These are phyloP conservation scores for Saccharomycopsis oosterbeekiorum DNA, from an alignment of 805 yeast species.

Conservation along the genomic window DNA sequence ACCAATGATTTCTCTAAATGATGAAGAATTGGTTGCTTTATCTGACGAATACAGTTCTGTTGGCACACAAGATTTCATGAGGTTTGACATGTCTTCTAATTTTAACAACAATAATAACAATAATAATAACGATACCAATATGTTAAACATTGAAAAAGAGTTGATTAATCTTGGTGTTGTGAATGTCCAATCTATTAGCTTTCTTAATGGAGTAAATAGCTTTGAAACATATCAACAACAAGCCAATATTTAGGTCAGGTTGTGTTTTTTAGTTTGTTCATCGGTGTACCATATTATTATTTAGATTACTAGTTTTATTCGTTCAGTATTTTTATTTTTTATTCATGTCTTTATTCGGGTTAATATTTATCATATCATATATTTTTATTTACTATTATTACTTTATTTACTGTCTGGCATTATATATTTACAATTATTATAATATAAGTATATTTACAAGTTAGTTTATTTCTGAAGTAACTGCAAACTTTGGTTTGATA, in stretches of 20 bases:
- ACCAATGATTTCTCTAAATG: constrained; percentile 6
- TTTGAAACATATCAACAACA: neutral
- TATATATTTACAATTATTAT: neutral
- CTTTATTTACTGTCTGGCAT: neutral
- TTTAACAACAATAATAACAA: neutral
- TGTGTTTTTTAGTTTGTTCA: neutral
- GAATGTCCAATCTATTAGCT: neutral
- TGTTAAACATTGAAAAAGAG: neutral
- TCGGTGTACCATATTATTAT: neutral
- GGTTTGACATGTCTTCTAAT: neutral
- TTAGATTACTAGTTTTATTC: neutral
- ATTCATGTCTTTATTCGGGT: neutral
- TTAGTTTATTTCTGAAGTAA: no score
- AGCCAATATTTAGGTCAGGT: neutral
- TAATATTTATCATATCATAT: neutral
- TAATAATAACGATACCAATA: neutral
- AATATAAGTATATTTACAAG: no score
- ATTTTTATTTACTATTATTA: neutral
- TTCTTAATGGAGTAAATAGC: neutral
- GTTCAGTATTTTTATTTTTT: neutral
- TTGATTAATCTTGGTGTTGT: neutral
- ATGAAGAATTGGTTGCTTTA: constrained; percentile 18
- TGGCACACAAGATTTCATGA: neutral
- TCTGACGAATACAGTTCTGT: constrained; percentile 15
- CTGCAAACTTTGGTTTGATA: no score